phyloP scores from a whole-genome alignment of 2,329 filamentous ascomycete species.

The Aspergillus flavus region DNA sequence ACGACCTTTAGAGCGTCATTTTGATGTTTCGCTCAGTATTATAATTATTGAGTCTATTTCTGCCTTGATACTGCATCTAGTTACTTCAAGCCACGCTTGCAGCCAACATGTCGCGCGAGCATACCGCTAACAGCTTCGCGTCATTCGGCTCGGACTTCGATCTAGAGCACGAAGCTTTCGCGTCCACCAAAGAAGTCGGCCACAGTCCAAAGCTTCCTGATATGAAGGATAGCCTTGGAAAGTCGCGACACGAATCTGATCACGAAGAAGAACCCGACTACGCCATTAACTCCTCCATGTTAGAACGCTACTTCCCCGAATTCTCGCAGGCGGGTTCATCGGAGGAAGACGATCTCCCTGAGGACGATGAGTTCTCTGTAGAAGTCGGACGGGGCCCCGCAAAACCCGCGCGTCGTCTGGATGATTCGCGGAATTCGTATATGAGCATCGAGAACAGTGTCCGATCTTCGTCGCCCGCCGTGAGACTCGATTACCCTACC shows the following conservation, averaged over 20 bases:
- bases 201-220: slow-evolving; percentile 30
- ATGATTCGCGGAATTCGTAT: slow-evolving; percentile 55
- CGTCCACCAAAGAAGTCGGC: slow-evolving; percentile 41
- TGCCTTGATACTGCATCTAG: neutral
- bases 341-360: slow-evolving; percentile 40
- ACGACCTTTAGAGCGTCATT: neutral
- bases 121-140: slow-evolving; percentile 32
- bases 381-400: slow-evolving; percentile 59
- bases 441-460: slow-evolving; percentile 53
- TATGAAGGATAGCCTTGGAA: slow-evolving; percentile 24
- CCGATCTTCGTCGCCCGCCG: slow-evolving; percentile 44
- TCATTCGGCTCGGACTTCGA: slow-evolving; percentile 44
- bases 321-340: slow-evolving; percentile 49
- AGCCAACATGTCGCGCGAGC: slow-evolving; percentile 25
- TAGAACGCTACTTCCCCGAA: slow-evolving; percentile 51
- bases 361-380: slow-evolving; percentile 55
- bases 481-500: slow-evolving; percentile 41
- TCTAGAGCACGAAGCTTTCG: slow-evolving; percentile 45
- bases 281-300: slow-evolving; percentile 49
- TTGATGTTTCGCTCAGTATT: neutral
- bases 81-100: slow-evolving; percentile 7
- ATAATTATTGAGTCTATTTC: neutral
- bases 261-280: slow-evolving; percentile 44
- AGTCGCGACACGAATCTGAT: slow-evolving; percentile 12
- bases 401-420: slow-evolving; percentile 37